Conservation (phyloP, 192 early-diverging fungal genomes). For the Gonapodya prolifera region DNA sequence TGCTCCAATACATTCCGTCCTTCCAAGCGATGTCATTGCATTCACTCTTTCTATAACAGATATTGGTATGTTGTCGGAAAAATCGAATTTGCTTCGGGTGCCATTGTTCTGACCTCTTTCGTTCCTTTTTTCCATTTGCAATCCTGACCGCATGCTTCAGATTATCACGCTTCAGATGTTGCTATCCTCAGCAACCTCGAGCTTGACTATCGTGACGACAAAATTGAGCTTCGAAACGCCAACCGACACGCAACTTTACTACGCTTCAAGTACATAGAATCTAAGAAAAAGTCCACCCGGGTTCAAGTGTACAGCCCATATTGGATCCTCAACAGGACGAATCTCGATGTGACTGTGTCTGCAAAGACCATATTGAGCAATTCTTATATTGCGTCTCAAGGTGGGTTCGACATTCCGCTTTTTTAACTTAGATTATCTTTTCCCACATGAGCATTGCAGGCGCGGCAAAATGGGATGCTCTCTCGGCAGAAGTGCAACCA, state of each 20-base stretch:
- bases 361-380: constrained; percentile 70
- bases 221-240: constrained; percentile 50
- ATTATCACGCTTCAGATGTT: constrained; percentile 59
- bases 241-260: constrained; percentile 50
- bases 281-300: constrained; percentile 32
- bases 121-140: too few relatives aligned
- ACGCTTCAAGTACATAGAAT: constrained; percentile 28
- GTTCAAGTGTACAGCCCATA: constrained; percentile 90
- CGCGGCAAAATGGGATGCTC: neutral
- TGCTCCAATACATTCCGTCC: constrained; percentile 67
- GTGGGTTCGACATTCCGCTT: neutral
- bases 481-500: constrained; percentile 17
- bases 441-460: neutral
- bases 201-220: constrained; percentile 69
- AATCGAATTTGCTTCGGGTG: neutral
- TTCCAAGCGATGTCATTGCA: constrained; percentile 44
- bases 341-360: constrained; percentile 61
- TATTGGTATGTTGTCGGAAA: constrained; percentile 28
- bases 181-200: constrained; percentile 77
- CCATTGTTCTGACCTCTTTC: too few relatives aligned
- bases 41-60: constrained; percentile 63
- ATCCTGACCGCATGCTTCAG: constrained; percentile 18
- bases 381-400: constrained; percentile 43
- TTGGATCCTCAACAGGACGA: constrained; percentile 86
- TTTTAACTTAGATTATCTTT: neutral